Conservation (phyloP, 371 early-diverging fungal species). For the Mortierella sp. region DNA sequence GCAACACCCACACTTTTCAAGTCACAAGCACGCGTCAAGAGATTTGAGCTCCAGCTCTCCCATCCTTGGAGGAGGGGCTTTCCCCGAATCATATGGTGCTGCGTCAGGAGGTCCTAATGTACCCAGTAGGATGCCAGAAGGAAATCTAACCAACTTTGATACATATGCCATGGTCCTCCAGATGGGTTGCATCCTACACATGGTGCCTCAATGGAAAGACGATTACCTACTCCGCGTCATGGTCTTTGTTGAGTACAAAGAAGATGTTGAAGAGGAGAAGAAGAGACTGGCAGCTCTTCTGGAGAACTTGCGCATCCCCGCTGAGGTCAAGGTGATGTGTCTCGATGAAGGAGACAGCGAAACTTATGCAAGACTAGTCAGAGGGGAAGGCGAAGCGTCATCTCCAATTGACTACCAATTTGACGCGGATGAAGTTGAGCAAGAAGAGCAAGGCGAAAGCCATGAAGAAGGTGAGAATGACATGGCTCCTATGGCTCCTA, state of each 20-base stretch:
- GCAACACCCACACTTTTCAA: background rate
- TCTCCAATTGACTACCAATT: background rate
- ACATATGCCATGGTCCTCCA: constrained; percentile 80
- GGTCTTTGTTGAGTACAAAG: constrained; percentile 69
- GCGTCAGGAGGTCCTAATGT: background rate
- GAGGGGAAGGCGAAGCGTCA: constrained; percentile 19
- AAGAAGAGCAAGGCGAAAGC: background rate
- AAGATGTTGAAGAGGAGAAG: constrained; percentile 66
- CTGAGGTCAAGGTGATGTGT: constrained; percentile 66
- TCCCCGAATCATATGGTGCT: background rate
- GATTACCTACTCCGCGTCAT: constrained; percentile 66
- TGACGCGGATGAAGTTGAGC: background rate
- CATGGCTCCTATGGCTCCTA: constrained; percentile 5
- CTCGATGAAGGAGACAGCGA: constrained; percentile 59
- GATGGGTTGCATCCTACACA: constrained; percentile 75
- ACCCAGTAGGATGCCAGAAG: constrained; percentile 11
- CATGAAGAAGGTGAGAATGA: background rate
- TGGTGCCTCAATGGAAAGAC: constrained; percentile 70
- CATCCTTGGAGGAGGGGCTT: background rate
- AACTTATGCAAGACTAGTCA: constrained; percentile 57
- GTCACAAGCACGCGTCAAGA: constrained; percentile 29
- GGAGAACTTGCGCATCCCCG: constrained; percentile 67
- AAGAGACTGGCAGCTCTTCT: constrained; percentile 61
- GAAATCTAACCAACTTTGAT: constrained; percentile 69
- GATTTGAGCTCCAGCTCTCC: constrained; percentile 17